Percentiles rank a stretch among this genome's conserved stretches.
Evolutionary conservation across 768 basidiomycete species (phyloP).

Genomic region (Antrodiella citrinella): DNA sequence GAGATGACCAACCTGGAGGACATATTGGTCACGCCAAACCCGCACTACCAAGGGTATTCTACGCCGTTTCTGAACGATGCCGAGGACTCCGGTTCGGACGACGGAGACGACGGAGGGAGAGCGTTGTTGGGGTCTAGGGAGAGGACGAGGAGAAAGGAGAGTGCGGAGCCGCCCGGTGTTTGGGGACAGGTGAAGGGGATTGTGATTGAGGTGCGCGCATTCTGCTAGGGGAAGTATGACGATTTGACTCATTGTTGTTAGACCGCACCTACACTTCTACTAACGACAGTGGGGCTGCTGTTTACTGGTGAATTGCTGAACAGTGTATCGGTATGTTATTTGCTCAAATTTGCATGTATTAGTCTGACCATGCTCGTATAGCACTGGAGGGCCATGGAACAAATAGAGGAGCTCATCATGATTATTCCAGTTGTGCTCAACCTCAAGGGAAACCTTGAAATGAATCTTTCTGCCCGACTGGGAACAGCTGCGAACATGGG

Average conservation of each 20-base stretch:
- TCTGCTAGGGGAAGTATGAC: too few relatives aligned
- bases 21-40: constrained; percentile 16
- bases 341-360: background rate
- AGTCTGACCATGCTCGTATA: constrained; percentile 20
- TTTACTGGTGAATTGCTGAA: constrained; percentile 90
- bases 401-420: constrained; percentile 93
- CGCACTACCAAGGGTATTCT: constrained; percentile 6
- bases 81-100: constrained; percentile 21
- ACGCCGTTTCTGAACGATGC: constrained; percentile 9
- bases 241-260: constrained; percentile 24
- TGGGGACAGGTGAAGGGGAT: constrained; percentile 58
- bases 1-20: constrained; percentile 28
- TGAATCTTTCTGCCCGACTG: constrained; percentile 96
- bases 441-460: constrained; percentile 96
- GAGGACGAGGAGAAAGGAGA: constrained; percentile 20
- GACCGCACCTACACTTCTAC: constrained; percentile 82
- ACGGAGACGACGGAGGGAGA: constrained; percentile 32
- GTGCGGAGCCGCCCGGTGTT: constrained; percentile 12
- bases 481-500: constrained; percentile 93
- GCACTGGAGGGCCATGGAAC: constrained; percentile 84
- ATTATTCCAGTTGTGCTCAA: constrained; percentile 92
- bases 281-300: constrained; percentile 76
- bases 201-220: constrained; percentile 52
- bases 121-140: constrained; percentile 36
- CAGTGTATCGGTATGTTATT: constrained; percentile 59